Base-by-base conservation (phyloP, 495 filamentous ascomycete genomes). In the Penicillium steckii region DNA sequence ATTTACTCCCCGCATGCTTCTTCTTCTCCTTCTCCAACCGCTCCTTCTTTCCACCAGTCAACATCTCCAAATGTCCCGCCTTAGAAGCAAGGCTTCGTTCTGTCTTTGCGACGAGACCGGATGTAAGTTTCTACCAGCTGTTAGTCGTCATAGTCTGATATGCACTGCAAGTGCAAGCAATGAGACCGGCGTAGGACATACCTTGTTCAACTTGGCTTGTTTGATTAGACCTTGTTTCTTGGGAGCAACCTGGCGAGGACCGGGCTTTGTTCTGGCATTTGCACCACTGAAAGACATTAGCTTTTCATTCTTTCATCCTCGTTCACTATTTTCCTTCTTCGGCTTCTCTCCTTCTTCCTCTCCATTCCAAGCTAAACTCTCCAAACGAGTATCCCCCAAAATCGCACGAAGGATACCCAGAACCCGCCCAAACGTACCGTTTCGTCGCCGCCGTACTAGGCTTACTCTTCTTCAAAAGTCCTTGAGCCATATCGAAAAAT, bases 41-140 rank as follows among this genome's bases (percentile, higher is more conserved):
- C 44, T 81, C 76, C 71, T 82, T 85, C 78, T 86, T 87, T 9
- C 81, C 84, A 3, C 82, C 84, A 52, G 75, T 71, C 52, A 90
- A 62, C 66, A 90, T 32, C 66, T 91, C 87, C 55, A 90, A 58
- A 79, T 91, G 87, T 4, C 88, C 88, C 33, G 86, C 87, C 62
- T 82, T 84, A 41, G 80, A 70, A 4, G 83, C 88, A 19, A 91
- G 73, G 57, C 66, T 79, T 50, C 81, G 75, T 61, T 91, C 87
- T 51, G 86, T 89, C 68, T 79, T 78, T 0, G 74, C 73, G 3
- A 77, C 78, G 18, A 91, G 71, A 0, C 86, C 85, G 0, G 84
- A 76, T 0, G 83, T 75, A 44, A 84, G 73, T 80, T 87, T 89
- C 85, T 86, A 32, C 18, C 18, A 37, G 33, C 3, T 37, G 18